Base-by-base conservation (phyloP, 345 rosid genomes). In the Syzygium grande region DNA sequence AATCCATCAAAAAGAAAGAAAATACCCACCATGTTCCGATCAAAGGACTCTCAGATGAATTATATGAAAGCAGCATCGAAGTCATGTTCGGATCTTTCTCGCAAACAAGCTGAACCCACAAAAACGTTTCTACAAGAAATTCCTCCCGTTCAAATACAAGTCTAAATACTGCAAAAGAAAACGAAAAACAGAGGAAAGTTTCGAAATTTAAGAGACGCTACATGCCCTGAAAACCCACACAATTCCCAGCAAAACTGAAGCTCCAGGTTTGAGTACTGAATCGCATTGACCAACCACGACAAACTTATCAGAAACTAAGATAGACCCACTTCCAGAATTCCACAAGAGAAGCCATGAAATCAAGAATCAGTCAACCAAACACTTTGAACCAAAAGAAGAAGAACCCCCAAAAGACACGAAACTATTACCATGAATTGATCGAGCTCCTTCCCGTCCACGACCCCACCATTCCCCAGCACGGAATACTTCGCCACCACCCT, bases 401-500 rank as follows among this genome's bases (percentile, higher is more conserved):
- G 83, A 73, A 73, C 49, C 83, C 83, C 49, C 14, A 38, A 34
- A 73, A 19, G 41, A 34, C 49, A 73, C 23, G 83, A 43, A 73
- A 73, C 83, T 38, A 19, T 84, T 89, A 98, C 99, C 99, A 98
- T 96, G 98, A 98, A 98, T 91, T 96, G 99, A 91, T 97, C 98
- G 86, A 98, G 99, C 92, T 96, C 99, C 89, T 95, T 96, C 51
- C 93, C 99, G 86, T 97, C 99, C 10, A 87, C 91, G 90, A 91
- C 96, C 90, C 92, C 73, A 83, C 92, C 97, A 52, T 94, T 97
- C 85, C 85, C 96, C 54, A 94, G 89, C 43, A 94, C 90, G 8
- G 99, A 95, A 94, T 97, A 98, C 91, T 98, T 98, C 11, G 94
- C 90, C n/a, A 96, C 98, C 38, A 98, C 98, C 30, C 96, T 92